Percentiles rank a stretch among this genome's conserved stretches.
These are phyloP conservation scores for Phytopythium boreale DNA, from an alignment of 352 stramenopile species.

Conservation along the genomic window DNA sequence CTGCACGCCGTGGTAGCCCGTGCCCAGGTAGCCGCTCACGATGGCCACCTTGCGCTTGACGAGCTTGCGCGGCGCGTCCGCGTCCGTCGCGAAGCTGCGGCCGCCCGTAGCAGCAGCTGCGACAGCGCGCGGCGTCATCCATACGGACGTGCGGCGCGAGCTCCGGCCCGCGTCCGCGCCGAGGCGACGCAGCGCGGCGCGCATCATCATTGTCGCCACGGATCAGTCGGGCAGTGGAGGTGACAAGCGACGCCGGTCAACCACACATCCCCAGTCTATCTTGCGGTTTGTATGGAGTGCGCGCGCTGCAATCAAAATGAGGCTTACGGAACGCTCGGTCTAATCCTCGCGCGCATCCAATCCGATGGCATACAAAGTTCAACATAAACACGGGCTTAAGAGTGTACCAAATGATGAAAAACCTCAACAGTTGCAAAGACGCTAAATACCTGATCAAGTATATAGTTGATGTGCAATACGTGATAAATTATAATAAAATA, in stretches of 20 bases:
- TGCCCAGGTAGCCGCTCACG: conserved; percentile 82
- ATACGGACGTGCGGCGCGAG: background rate
- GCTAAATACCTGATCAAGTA: background rate
- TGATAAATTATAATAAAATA: background rate
- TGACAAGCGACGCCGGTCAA: background rate
- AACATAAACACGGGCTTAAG: background rate
- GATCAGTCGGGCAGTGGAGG: background rate
- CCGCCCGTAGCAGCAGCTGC: conserved; percentile 6
- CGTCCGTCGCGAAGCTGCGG: background rate
- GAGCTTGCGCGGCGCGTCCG: conserved; percentile 19
- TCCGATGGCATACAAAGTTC: background rate
- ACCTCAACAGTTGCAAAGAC: background rate
- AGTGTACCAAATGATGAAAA: background rate
- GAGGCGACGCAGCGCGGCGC: conserved; percentile 3
- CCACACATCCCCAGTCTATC: background rate
- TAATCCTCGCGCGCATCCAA: conserved; percentile 1
- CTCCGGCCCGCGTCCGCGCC: background rate
- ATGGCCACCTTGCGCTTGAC: conserved; percentile 89
- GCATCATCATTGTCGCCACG: conserved; percentile 5
- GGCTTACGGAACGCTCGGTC: background rate
- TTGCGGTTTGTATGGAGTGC: background rate
- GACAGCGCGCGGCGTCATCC: background rate
- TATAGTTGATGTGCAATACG: background rate
- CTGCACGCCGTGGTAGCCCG: conserved; percentile 74
- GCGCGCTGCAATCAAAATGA: background rate